Conservation (phyloP, 805 yeast genomes). For the Kazachstania taianensis region DNA sequence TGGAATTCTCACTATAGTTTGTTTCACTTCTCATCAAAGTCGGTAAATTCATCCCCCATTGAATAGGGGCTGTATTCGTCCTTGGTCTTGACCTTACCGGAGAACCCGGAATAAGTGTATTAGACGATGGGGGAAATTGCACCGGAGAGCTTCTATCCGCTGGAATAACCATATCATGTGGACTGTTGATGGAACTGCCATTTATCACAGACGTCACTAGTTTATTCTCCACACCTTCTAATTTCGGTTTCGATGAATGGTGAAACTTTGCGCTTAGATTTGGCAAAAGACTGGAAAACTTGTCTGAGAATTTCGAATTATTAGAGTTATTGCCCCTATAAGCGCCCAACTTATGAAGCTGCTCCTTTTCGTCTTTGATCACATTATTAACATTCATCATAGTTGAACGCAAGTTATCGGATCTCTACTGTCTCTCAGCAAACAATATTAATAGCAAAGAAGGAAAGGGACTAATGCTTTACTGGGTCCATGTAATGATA, state of each 20-base stretch:
- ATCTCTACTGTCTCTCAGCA: too few relatives aligned
- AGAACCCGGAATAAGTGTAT: slow-evolving; percentile 1
- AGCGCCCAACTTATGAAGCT: slow-evolving; percentile 26
- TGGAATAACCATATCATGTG: slow-evolving; percentile 2
- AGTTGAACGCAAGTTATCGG: too few relatives aligned
- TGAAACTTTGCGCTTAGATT: slow-evolving; percentile 29
- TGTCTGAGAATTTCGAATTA: slow-evolving; percentile 19
- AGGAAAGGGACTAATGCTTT: too few relatives aligned
- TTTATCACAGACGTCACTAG: slow-evolving; percentile 3
- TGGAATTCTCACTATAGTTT: slow-evolving; percentile 3
- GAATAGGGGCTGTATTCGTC: slow-evolving; percentile 6
- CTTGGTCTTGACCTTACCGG: slow-evolving; percentile 4
- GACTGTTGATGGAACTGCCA: slow-evolving; percentile 1
- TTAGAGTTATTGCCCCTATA: slow-evolving; percentile 24
- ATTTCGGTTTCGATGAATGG: slow-evolving; percentile 8
- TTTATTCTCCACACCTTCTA: slow-evolving; percentile 3
- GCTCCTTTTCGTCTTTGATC: neutral
- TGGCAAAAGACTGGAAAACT: slow-evolving; percentile 28
- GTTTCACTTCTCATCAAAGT: slow-evolving; percentile 1
- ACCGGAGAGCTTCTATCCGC: slow-evolving; percentile 3
- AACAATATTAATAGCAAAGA: too few relatives aligned
- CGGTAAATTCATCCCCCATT: slow-evolving; percentile 2
- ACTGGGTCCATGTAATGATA: too few relatives aligned
- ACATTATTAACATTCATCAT: too few relatives aligned
- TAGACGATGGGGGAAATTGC: slow-evolving; percentile 5